Evolutionary conservation across 1,284 basidiomycete species (phyloP).

Genomic region (Sporisorium iseilematis-ciliati): DNA sequence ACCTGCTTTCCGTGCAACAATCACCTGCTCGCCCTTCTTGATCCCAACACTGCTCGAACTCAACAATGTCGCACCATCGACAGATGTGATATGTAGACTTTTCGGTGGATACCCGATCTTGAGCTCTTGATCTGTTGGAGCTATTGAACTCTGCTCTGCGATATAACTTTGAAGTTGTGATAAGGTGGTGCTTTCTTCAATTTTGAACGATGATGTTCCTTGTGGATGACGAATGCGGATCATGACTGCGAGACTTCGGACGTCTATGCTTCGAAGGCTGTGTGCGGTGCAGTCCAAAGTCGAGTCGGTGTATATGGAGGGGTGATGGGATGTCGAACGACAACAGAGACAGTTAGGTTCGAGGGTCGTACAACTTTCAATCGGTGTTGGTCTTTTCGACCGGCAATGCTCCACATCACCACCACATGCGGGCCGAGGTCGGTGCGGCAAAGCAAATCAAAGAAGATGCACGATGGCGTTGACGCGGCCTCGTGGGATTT

Average conservation of each 20-base stretch:
- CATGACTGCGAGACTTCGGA: slow-evolving; percentile 7
- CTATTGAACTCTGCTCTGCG: slow-evolving; percentile 21
- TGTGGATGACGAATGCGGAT: slow-evolving; percentile 50
- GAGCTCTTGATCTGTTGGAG: slow-evolving; percentile 38
- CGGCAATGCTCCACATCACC: slow-evolving; percentile 1
- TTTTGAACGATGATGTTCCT: slow-evolving; percentile 37
- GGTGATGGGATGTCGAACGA: slow-evolving; percentile 2
- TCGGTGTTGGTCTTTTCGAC: slow-evolving; percentile 1
- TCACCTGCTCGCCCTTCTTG: slow-evolving; percentile 46
- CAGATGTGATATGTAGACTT: slow-evolving; percentile 7
- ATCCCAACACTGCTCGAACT: slow-evolving; percentile 17
- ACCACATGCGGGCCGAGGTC: not conserved
- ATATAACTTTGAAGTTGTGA: slow-evolving; percentile 28
- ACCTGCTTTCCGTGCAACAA: slow-evolving; percentile 22
- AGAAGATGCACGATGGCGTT: too few relatives aligned
- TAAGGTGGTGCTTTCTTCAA: slow-evolving; percentile 20
- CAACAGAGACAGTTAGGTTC: too few relatives aligned
- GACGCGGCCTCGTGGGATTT: too few relatives aligned
- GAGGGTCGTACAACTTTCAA: not conserved
- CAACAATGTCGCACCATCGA: slow-evolving; percentile 1
- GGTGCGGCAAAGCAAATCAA: not conserved
- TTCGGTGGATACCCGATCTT: slow-evolving; percentile 52
- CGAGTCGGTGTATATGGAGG: not conserved
- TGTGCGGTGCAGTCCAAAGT: not conserved
- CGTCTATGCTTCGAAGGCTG: not conserved